Evolutionary conservation across 2,329 filamentous ascomycete species (phyloP), one percentile per base, ranked within the genome.

Genomic region (Trichoderma sp.): DNA sequence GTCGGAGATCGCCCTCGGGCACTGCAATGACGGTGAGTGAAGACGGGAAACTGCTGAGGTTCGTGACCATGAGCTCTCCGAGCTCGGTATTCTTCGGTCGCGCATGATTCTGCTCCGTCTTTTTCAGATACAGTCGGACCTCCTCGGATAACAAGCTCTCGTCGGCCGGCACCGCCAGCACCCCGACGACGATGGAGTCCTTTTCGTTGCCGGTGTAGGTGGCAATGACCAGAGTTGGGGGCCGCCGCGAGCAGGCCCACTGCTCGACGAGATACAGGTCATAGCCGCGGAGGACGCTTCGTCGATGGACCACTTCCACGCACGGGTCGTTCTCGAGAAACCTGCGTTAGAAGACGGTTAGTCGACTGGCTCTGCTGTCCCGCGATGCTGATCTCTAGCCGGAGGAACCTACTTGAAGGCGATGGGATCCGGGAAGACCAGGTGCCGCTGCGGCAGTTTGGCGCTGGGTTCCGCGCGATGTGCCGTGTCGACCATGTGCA

Each of bases 241-340:
- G 92, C 64, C 88, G 85, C 60, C 95, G 88, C 14, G 94, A 97
- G 77, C 93, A 97, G 6, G 92, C 92, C 95, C 95, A 99, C 82
- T 99, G 95, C 76, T 98, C 95, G 69, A 98, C 92, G 17, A 98
- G 80, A 77, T 98, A 98, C 67, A 94, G 83, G 76, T 98, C 93
- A 78, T 97, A 98, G 69, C 94, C 94, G 67, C 85, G 80, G 6
- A 99, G 83, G 57, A 85, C 81, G 57, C 84, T 83, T 63, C 87
- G 86, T 61, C 90, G 88, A 70, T 93, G 87, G 68, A 97, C 82
- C 7, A 97, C 87, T 3, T 82, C 83, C 4, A 92, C 93, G 5
- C 85, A 86, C 1, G 88, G 82, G 69, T 98, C 95, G 74, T 96
- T 91, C 79, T 96, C 91, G 24, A 99, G 86, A 73, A 94, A 96